Conservation (phyloP, 495 filamentous ascomycete species). For the Geopyxis carbonaria region DNA sequence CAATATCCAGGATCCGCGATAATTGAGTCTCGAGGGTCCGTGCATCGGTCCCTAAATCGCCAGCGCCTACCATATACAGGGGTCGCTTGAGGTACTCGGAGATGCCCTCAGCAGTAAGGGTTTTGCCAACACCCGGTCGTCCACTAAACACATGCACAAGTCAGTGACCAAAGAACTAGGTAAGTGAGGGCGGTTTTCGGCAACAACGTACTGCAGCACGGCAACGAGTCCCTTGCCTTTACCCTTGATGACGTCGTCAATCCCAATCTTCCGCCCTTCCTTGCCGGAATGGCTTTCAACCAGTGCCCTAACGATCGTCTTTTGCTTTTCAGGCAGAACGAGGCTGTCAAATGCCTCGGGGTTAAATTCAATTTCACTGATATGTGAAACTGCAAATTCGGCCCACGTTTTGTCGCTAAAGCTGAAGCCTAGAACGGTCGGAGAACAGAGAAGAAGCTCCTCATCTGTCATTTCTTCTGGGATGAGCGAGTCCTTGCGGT, state of each 20-base stretch:
- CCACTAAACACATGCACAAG: slow-evolving; percentile 35
- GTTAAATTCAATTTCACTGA: slow-evolving; percentile 55
- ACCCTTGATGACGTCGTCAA: slow-evolving; percentile 28
- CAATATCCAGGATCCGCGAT: slow-evolving; percentile 70
- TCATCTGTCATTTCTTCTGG: slow-evolving; percentile 26
- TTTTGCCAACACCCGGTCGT: slow-evolving; percentile 77
- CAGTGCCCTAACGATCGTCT: slow-evolving; percentile 52
- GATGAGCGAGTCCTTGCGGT: slow-evolving; percentile 12
- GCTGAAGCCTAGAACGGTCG: slow-evolving; percentile 30
- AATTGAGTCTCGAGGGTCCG: slow-evolving; percentile 63
- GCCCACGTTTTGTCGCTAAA: slow-evolving; percentile 35
- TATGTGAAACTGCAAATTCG: slow-evolving; percentile 50
- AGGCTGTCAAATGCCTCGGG: slow-evolving; percentile 49
- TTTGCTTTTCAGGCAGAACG: slow-evolving; percentile 48
- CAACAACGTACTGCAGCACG: slow-evolving; percentile 20
- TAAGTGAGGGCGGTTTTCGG: too few relatives aligned
- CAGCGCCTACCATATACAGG: slow-evolving; percentile 68
- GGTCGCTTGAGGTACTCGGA: slow-evolving; percentile 67
- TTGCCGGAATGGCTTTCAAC: slow-evolving; percentile 41
- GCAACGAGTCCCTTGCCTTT: slow-evolving; percentile 55
- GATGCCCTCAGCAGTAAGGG: slow-evolving; percentile 74
- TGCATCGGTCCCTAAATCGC: slow-evolving; percentile 66
- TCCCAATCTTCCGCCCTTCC: slow-evolving; percentile 7
- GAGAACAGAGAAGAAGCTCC: slow-evolving; percentile 29
- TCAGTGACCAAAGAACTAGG: slow-evolving; percentile 10